Evolutionary conservation across 2,329 filamentous ascomycete species (phyloP).

Genomic region (Aureobasidium sp.): DNA sequence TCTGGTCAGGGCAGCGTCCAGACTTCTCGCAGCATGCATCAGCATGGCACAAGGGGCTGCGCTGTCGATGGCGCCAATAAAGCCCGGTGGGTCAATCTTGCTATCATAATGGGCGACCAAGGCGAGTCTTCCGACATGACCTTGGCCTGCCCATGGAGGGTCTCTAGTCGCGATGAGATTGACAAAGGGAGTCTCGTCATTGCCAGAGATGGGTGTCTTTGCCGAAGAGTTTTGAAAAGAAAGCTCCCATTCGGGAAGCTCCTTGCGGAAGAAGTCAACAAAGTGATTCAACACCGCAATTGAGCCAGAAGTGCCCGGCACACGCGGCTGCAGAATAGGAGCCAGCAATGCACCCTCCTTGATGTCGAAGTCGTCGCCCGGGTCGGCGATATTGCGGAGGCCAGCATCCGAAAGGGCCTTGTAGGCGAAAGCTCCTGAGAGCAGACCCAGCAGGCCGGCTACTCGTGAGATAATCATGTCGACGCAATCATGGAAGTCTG

Average conservation of each 20-base stretch:
- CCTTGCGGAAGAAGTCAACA: conserved; percentile 77
- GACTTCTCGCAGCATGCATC: conserved; percentile 82
- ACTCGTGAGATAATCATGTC: conserved; percentile 30
- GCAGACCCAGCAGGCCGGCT: conserved; percentile 33
- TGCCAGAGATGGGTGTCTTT: conserved; percentile 79
- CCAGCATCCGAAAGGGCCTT: conserved; percentile 77
- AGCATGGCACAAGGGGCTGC: conserved; percentile 96
- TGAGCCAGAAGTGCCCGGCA: conserved; percentile 86
- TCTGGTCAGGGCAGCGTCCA: conserved; percentile 81
- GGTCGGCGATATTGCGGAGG: conserved; percentile 75
- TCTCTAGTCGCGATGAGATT: conserved; percentile 91
- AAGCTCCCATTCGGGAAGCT: conserved; percentile 82
- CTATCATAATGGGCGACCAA: conserved; percentile 97
- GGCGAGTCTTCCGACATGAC: conserved; percentile 83
- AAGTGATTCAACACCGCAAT: conserved; percentile 81
- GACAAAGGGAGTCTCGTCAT: conserved; percentile 79
- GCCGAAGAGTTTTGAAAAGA: conserved; percentile 92
- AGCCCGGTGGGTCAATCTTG: conserved; percentile 81
- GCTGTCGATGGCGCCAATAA: conserved; percentile 94
- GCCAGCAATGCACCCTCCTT: conserved; percentile 78
- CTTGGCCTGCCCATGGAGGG: conserved; percentile 80
- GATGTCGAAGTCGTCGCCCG: conserved; percentile 77
- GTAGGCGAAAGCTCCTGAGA: conserved; percentile 51
- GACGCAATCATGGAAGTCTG: conserved; percentile 14
- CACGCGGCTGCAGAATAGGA: conserved; percentile 88